Percentiles rank a stretch among this genome's conserved stretches.
Conservation (phyloP, 2,329 filamentous ascomycete genomes). For the Magnaporthiopsis incrustans region DNA sequence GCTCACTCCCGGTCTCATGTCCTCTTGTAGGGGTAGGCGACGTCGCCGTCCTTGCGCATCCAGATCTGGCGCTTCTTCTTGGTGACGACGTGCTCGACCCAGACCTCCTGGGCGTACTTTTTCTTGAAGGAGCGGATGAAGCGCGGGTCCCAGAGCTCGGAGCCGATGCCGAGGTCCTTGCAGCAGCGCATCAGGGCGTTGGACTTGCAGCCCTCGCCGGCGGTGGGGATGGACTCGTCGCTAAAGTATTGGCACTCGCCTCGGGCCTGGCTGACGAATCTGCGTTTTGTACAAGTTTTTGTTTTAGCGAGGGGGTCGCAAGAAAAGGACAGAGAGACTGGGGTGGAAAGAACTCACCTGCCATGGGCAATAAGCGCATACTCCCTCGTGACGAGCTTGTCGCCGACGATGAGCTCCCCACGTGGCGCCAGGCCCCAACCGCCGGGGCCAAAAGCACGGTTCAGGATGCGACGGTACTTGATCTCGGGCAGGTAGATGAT, state of each 20-base stretch:
- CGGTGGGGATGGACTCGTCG: conserved; percentile 82
- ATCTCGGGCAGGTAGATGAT: conserved; percentile 96
- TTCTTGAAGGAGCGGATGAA: conserved; percentile 81
- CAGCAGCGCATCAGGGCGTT: conserved; percentile 98
- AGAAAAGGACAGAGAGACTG: not conserved
- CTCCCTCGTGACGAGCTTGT: conserved; percentile 75
- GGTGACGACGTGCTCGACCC: conserved; percentile 78
- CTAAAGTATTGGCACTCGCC: conserved; percentile 94
- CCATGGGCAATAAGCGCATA: conserved; percentile 87
- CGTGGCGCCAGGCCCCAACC: conserved; percentile 91
- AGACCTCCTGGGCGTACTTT: conserved; percentile 66
- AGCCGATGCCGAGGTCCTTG: conserved; percentile 92
- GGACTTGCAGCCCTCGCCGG: conserved; percentile 93
- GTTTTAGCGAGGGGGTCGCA: not conserved
- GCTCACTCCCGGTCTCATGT: not conserved
- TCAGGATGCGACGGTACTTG: conserved; percentile 89
- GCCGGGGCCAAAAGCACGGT: conserved; percentile 85
- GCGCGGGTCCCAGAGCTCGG: conserved; percentile 91
- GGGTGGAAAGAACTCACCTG: conserved; percentile 48
- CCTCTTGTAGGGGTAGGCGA: conserved; percentile 54
- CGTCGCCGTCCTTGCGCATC: conserved; percentile 72
- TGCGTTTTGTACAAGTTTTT: conserved; percentile 26
- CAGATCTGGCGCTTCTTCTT: conserved; percentile 90
- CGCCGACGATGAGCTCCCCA: conserved; percentile 77
- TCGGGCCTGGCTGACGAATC: conserved; percentile 83